Evolutionary conservation across 2,329 filamentous ascomycete species (phyloP).

Genomic region (Colletotrichum eleusines): DNA sequence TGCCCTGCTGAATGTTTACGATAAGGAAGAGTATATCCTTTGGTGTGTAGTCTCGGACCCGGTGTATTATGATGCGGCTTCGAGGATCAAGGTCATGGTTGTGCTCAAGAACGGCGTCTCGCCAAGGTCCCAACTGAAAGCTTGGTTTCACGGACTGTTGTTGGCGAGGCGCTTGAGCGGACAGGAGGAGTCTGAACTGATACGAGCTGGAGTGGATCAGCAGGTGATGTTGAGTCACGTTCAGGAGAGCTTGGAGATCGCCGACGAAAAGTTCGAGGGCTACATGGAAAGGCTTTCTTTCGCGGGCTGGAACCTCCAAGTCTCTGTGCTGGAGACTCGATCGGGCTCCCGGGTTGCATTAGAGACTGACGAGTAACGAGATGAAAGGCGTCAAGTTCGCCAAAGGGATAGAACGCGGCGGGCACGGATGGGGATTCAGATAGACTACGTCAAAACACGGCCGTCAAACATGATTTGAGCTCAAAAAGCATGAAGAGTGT

Average conservation of each 20-base stretch:
- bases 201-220: conserved; percentile 2
- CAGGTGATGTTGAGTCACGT: conserved; percentile 26
- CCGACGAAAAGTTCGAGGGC: conserved; percentile 24
- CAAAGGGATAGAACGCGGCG: not conserved
- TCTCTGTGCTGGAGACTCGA: conserved; percentile 33
- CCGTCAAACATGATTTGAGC: conserved; percentile 1
- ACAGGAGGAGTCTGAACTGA: conserved; percentile 6
- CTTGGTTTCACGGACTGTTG: conserved; percentile 33
- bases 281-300: conserved; percentile 18
- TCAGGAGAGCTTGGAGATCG: not conserved
- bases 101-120: conserved; percentile 34
- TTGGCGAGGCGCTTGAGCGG: conserved; percentile 1
- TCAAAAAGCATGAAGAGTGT: conserved; percentile 13
- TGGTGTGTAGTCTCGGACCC: conserved; percentile 20
- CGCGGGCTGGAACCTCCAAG: conserved; percentile 31
- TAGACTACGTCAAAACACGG: not conserved
- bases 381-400: conserved; percentile 9
- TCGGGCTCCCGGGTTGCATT: conserved; percentile 33
- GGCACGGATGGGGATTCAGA: conserved; percentile 14
- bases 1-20: conserved; percentile 11
- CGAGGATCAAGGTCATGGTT: conserved; percentile 17
- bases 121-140: conserved; percentile 31
- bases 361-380: conserved; percentile 20
- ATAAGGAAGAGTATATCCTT: conserved; percentile 23
- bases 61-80: not conserved